These are phyloP conservation scores for Pyricularia sp. DNA, from an alignment of 2,329 filamentous ascomycete species.

Conservation along the genomic window DNA sequence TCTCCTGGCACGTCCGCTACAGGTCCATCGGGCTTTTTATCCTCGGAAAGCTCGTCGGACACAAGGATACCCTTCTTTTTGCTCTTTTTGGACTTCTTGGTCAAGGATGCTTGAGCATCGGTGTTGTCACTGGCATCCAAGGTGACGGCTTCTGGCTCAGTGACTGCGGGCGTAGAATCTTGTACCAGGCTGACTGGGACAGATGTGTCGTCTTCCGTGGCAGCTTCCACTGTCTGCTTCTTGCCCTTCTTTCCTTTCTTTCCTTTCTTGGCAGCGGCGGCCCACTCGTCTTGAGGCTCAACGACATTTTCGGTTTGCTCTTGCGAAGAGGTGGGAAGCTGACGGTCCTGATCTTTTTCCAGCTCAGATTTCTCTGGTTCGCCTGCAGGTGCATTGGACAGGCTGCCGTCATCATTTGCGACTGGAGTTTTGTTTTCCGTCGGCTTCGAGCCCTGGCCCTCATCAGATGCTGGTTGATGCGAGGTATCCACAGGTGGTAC, in stretches of 20 bases:
- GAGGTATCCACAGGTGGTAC: background rate
- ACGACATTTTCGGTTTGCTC: background rate
- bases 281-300: background rate
- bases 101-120: background rate
- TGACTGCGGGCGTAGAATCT: background rate
- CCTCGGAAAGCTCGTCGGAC: background rate
- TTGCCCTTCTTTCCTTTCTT: constrained; percentile 21
- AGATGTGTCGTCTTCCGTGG: background rate
- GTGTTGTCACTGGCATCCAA: background rate
- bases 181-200: background rate
- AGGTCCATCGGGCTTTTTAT: background rate
- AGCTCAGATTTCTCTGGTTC: background rate
- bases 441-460: background rate
- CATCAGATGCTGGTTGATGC: background rate
- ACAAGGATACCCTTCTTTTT: constrained; percentile 9
- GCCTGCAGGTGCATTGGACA: background rate
- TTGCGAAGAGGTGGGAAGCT: background rate
- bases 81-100: constrained; percentile 14
- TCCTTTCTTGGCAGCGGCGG: constrained; percentile 11
- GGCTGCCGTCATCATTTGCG: background rate
- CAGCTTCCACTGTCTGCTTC: constrained; percentile 9
- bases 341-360: background rate
- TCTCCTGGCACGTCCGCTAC: background rate
- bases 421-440: background rate
- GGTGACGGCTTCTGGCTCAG: background rate